phyloP scores from a whole-genome alignment of 2,329 filamentous ascomycete genomes.

The Herpotrichia juniperi region DNA sequence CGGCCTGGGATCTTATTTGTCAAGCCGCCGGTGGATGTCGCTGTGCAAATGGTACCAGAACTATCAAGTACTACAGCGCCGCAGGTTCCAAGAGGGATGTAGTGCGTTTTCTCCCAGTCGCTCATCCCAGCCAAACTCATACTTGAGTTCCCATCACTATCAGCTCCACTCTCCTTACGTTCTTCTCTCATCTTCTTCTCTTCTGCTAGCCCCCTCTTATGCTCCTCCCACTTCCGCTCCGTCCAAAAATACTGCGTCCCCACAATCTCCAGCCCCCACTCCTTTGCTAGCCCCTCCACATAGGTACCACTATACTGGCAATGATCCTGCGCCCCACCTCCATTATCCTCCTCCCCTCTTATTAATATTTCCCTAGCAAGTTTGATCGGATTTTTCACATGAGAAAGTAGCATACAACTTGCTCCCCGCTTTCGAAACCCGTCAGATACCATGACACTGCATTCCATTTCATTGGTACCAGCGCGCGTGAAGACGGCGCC shows the following conservation, averaged over 20 bases:
- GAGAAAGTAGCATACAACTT: slow-evolving; percentile 74
- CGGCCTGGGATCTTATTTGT: slow-evolving; percentile 89
- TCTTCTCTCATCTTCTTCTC: slow-evolving; percentile 52
- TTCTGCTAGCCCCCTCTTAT: slow-evolving; percentile 63
- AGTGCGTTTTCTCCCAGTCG: slow-evolving; percentile 67
- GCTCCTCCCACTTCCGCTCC: slow-evolving; percentile 78
- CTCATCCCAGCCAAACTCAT: slow-evolving; percentile 29
- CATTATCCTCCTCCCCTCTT: slow-evolving; percentile 66
- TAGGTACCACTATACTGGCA: slow-evolving; percentile 70
- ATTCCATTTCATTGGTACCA: slow-evolving; percentile 85
- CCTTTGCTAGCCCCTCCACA: slow-evolving; percentile 70
- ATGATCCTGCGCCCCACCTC: slow-evolving; percentile 69
- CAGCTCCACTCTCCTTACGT: neutral
- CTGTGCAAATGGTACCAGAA: slow-evolving; percentile 73
- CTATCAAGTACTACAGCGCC: slow-evolving; percentile 81
- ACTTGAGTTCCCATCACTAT: neutral
- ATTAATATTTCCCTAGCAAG: slow-evolving; percentile 75
- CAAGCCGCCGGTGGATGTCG: slow-evolving; percentile 74
- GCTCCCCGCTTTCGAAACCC: slow-evolving; percentile 77
- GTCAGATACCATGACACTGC: slow-evolving; percentile 81
- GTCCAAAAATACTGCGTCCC: slow-evolving; percentile 79
- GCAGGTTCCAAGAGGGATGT: slow-evolving; percentile 82
- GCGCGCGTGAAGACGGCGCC: slow-evolving; percentile 87
- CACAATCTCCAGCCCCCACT: slow-evolving; percentile 75
- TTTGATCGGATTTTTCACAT: slow-evolving; percentile 79